Base-by-base conservation (phyloP, 441 rosid genomes). In the Macaranga tanarius region DNA sequence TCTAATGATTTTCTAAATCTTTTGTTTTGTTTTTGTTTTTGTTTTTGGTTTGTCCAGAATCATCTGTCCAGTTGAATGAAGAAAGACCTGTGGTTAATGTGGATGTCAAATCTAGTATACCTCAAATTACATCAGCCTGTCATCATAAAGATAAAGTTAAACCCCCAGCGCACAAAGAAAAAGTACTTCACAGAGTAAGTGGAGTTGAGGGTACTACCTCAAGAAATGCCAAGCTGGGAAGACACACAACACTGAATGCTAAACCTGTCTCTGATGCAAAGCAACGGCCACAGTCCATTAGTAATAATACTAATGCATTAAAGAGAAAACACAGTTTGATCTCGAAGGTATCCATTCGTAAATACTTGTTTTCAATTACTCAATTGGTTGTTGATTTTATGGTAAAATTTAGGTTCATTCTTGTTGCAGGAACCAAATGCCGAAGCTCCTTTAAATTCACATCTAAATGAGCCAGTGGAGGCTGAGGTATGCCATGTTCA, bases 41-140 rank as follows among this genome's bases (percentile, higher is more conserved):
- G 5, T 62, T 68, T 3, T 68, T 3, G 2, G 12, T 22, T 55
- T 7, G 19, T 81, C 69, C 80, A 91, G 97, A 92, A 83, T 85
- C 88, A 76, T 80, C 90, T 71, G 83, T 76, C 70, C 91, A 81
- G 73, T 80, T 87, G 79, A 86, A 86, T 79, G 95, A 86, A 78
- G 92, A 88, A 73, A 85, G 78, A 81, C 75, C 70, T 25, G 66
- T 73, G 15, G 70, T 60, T 66, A 86, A 85, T 70, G 65, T 75
- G 62, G 90, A 86, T 66, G 87, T 80, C 68, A 90, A 82, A 76
- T 79, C 82, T 71, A 67, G 79, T 48, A 77, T 78, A 44, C 89
- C 80, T 47, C 91, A 90, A 82, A 82, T 83, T 59, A 71, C 86
- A 56, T 85, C 82, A 60, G 74, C 76, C 58, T 73, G 83, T 76